phyloP scores from a whole-genome alignment of 2,329 filamentous ascomycete genomes.

The Diaporthe vexans region DNA sequence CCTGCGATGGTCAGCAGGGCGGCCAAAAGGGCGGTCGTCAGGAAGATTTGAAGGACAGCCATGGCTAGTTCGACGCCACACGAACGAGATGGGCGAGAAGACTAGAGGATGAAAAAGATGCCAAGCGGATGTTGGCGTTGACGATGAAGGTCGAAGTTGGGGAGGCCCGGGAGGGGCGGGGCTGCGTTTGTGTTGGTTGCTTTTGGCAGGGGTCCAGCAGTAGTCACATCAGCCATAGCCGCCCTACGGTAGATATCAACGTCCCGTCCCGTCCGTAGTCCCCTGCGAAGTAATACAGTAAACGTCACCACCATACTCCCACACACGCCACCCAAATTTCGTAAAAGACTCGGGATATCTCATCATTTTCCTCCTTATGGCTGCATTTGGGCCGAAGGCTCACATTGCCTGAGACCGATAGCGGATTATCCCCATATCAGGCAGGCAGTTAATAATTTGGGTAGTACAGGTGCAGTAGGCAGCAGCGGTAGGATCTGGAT shows the following conservation, averaged over 20 bases:
- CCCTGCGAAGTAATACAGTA: too few species aligned
- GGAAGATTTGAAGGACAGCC: conserved; percentile 27
- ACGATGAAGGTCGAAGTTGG: conserved; percentile 25
- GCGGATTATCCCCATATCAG: too few species aligned
- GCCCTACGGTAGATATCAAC: neutral
- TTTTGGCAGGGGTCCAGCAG: conserved; percentile 8
- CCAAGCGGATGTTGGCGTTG: conserved; percentile 6
- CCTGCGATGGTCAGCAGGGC: conserved; percentile 27
- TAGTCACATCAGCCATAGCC: conserved; percentile 7
- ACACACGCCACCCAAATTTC: too few species aligned
- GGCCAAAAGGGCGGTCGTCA: conserved; percentile 26
- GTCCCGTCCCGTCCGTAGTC: too few species aligned
- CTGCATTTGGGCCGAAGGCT: too few species aligned
- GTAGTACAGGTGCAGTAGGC: too few species aligned
- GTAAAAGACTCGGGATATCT: too few species aligned
- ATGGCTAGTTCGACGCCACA: conserved; percentile 24
- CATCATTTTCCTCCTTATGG: too few species aligned
- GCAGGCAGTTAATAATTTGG: too few species aligned
- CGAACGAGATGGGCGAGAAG: conserved; percentile 13
- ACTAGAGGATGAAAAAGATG: conserved; percentile 21
- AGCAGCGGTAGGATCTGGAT: too few species aligned
- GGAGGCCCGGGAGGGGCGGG: conserved; percentile 22
- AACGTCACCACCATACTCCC: too few species aligned
- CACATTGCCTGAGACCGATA: too few species aligned
- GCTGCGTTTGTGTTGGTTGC: conserved; percentile 20